Base-by-base conservation (phyloP, 176 grass and related monocot genomes). In the Eleusine indica region DNA sequence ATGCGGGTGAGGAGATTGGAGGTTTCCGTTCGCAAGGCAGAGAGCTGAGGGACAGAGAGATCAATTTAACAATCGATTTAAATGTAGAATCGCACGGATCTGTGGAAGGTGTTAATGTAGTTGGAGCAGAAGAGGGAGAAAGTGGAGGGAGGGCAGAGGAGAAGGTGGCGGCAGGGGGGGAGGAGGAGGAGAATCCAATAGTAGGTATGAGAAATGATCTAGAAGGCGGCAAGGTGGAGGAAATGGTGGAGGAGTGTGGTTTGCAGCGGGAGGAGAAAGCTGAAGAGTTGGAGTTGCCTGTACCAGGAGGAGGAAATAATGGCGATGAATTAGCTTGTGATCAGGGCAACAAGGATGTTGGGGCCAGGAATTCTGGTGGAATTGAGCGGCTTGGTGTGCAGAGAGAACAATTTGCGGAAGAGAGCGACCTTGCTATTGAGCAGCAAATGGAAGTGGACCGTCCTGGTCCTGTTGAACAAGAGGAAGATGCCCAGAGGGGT, bases 61-160 rank as follows among this genome's bases (percentile, higher is more conserved):
- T 90, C 80, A 80, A 87, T 83, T 74, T 90, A 83, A 87, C 71
- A 21, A 89, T 82, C 3, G 68, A 83, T 88, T 74, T 94, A 80
- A 66, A 82, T 83, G 84, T 87, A 48, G 70, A 84, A 13, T 5
- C 70, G 48, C 79, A 68, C 1, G 79, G 57, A 12, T 35, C 49
- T 16, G 25, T 46, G 30, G 81, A 76, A 9, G 77, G 83, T 51
- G 91, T 66, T 51, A n/a, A 53, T 85, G 57, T 66, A 52, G 43
- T 73, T 47, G 71, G 74, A 66, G 57, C n/a, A n/a, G 85, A 89
- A 77, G 49, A 75, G 5, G 82, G 47, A 21, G 53, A 38, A 70
- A 43, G 47, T 41, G 37, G 42, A 48, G 77, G 17, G 47, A 40
- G 9, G 42, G 72, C n/a, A 7, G 47, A 80, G 40, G 83, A 66